These are phyloP conservation scores for Daldinia vernicosa DNA, from an alignment of 495 filamentous ascomycete genomes.

Conservation along the genomic window DNA sequence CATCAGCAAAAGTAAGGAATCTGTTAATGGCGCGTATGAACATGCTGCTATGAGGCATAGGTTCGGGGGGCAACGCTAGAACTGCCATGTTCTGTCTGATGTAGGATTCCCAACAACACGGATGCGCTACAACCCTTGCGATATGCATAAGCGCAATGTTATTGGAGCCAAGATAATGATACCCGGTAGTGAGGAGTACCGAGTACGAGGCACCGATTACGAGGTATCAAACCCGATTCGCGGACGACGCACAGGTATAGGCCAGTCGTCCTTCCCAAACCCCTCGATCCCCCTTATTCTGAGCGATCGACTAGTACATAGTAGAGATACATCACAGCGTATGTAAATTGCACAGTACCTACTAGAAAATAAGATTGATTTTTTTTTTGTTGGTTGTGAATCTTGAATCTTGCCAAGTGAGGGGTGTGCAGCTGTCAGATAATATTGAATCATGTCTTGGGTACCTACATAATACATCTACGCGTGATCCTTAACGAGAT, in stretches of 20 bases:
- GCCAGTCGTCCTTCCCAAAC: background rate
- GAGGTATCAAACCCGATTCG: constrained; percentile 1
- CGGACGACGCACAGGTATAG: background rate
- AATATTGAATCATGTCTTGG: background rate
- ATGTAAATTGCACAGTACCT: background rate
- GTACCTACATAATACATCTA: background rate
- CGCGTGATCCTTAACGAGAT: background rate
- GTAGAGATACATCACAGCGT: background rate
- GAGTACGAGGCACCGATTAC: background rate
- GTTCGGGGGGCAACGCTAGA: no score
- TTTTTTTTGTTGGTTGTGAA: background rate
- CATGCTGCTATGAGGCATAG: background rate
- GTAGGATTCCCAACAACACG: constrained; percentile 1
- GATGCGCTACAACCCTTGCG: background rate
- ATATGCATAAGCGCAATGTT: background rate
- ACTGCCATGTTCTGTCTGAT: background rate
- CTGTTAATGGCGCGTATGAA: background rate
- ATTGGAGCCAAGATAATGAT: background rate
- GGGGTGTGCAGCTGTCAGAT: background rate
- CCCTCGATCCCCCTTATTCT: background rate
- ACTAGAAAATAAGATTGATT: background rate
- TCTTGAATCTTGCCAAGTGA: background rate
- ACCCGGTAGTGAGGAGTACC: background rate
- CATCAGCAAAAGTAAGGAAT: background rate
- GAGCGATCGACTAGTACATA: background rate